Evolutionary conservation across 306 rosid species (phyloP), one percentile per base, ranked within the genome.

Genomic region (Citrullus colocynthis): DNA sequence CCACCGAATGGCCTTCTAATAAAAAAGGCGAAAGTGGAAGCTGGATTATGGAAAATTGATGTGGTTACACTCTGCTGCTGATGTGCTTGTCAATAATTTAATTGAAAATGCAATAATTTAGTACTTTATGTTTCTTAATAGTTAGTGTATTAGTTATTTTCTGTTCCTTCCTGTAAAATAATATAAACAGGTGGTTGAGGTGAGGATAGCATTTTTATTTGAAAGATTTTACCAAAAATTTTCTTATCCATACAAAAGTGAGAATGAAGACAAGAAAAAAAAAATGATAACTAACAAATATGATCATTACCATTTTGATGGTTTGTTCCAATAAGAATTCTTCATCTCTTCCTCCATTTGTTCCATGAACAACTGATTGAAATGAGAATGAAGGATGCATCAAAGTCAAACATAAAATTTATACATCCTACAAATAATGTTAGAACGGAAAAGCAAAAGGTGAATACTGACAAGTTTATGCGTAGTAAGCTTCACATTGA

Each of bases 81-180:
- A 44, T 70, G 56, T 70, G 75, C 39, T 70, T 45, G 20, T 44
- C 56, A 42, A 70, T 70, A 6, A 70, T 70, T 70, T 34, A 42
- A 70, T 48, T 21, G 37, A 44, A 71, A 71, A 48, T 71, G n/a
- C 60, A 48, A 48, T 30, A 24, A 24, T 24, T 24, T 24, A 24
- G 1, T 24, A 24, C 28, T 24, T 24, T 24, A 24, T 24, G 55
- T 72, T 49, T 45, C 58, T 72, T 15, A 48, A 28, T 72, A 14
- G 24, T 49, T 49, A 72, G 76, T 72, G 76, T 72, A 28, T 72
- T 72, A 72, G 76, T 72, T 72, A 14, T 49, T 21, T 7, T 72
- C 39, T 48, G 21, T 48, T 72, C 7, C 15, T 28, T 72, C 55
- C 57, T 28, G 7, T 72, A 72, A 72, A 72, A 15, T 42, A 72